Base-by-base conservation (phyloP, 805 yeast genomes). In the Suhomyces pyralidae region DNA sequence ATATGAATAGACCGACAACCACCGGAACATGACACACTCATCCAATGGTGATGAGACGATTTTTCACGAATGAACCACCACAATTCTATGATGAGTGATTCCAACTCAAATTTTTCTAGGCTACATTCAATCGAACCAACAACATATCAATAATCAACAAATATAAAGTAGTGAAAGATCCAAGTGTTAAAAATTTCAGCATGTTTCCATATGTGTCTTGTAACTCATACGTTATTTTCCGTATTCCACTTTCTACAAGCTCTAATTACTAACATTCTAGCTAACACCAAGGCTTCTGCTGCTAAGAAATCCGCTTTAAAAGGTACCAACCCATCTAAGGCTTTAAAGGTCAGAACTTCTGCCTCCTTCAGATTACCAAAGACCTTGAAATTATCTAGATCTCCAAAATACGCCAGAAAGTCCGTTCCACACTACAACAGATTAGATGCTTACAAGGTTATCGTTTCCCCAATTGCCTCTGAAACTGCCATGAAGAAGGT, bases 401-500 rank as follows among this genome's bases (percentile, higher is more conserved):
- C 85, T 73, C 98, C 99, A 81, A 88, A 87, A 80, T 93, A 93
- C 82, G 89, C 96, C 70, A 80, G 89, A 78, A 94, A 90, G 84
- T 78, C 97, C 67, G 96, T 94, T 70, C 96, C 97, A 73, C 98
- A 94, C 83, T 88, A 86, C 86, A 85, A 87, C 81, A 94, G 98
- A 85, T 78, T 90, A 74, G 99, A 94, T 78, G 88, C 96, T 71
- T 88, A 88, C 94, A 90, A 90, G 81, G 80, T 91, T 74, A 85
- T 94, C 74, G 88, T 89, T 78, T 81, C 90, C 68, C 97, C 97
- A 82, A 85, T 93, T 80, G 93, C 93, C 77, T 85, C 96, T 69
- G 99, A 94, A 85, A 90, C 97, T 67, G 97, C 99, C 74, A 91
- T 94, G 89, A 93, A 94, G 88, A 90, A 90, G 85, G 97, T 94